Conservation (phyloP, 768 basidiomycete genomes). For the Boletus fagicola region DNA sequence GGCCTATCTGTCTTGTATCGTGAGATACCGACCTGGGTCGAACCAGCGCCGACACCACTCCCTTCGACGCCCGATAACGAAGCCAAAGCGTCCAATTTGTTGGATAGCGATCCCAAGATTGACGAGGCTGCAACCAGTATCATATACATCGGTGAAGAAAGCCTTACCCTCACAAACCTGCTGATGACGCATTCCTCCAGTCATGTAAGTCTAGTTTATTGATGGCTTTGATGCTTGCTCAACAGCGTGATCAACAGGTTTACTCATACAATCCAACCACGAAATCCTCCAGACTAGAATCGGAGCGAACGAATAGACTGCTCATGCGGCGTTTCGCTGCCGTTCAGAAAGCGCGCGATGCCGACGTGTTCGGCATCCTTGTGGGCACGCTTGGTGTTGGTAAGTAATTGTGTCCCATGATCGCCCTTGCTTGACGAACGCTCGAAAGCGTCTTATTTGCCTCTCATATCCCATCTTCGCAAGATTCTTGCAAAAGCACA, state of each 20-base stretch:
- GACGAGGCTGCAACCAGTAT: constrained; percentile 26
- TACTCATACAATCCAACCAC: constrained; percentile 71
- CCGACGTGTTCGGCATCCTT: constrained; percentile 93
- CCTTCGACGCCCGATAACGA: neutral
- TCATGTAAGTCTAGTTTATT: constrained; percentile 42
- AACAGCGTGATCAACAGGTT: constrained; percentile 45
- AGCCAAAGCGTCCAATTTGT: neutral
- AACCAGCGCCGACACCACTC: constrained; percentile 8
- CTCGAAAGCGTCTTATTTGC: constrained; percentile 72
- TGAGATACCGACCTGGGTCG: constrained; percentile 30
- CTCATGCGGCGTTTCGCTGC: constrained; percentile 88
- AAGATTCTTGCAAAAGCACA: constrained; percentile 56
- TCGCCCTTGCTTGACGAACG: neutral
- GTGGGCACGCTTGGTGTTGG: constrained; percentile 92
- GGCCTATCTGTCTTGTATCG: constrained; percentile 38
- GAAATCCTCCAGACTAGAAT: constrained; percentile 51
- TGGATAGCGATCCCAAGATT: neutral
- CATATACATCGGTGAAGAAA: constrained; percentile 76
- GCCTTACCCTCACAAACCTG: constrained; percentile 77
- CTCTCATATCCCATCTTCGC: constrained; percentile 82
- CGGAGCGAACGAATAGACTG: constrained; percentile 68
- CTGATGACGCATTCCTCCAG: constrained; percentile 76
- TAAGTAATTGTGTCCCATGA: constrained; percentile 33
- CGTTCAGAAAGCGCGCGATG: constrained; percentile 85
- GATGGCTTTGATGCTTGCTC: neutral